These are phyloP conservation scores for Eragrostis tef DNA, from an alignment of 202 grass and related monocot species.

Conservation along the genomic window DNA sequence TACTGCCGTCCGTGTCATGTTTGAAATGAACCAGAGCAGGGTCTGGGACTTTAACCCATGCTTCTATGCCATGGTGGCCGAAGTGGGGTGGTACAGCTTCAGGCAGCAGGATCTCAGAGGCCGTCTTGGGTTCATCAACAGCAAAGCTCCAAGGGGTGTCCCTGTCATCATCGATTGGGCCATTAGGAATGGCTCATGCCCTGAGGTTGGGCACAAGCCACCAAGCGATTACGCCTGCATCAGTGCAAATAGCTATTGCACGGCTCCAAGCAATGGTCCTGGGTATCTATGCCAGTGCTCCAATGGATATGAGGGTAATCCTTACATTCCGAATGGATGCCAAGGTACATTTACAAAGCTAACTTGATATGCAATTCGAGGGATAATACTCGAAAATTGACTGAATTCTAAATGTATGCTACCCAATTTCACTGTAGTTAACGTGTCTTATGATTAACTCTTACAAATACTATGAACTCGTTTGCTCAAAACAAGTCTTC, in stretches of 20 bases:
- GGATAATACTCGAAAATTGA: not conserved
- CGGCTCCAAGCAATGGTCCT: constrained; percentile 28
- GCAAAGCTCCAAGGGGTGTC: too few relatives aligned
- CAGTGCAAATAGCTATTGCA: constrained; percentile 49
- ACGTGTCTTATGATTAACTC: not conserved
- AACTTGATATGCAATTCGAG: not conserved
- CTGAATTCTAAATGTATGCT: not conserved
- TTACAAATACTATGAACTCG: too few relatives aligned
- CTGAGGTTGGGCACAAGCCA: not conserved
- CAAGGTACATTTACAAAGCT: constrained; percentile 33
- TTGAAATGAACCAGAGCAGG: not conserved
- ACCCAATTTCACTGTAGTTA: not conserved
- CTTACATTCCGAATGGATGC: constrained; percentile 56
- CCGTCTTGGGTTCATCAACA: constrained; percentile 16
- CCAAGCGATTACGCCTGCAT: constrained; percentile 40
- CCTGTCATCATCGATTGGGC: too few relatives aligned
- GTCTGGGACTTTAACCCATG: constrained; percentile 40
- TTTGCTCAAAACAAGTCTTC: too few relatives aligned
- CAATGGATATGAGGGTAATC: constrained; percentile 63
- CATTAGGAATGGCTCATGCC: constrained; percentile 48
- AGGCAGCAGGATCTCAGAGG: constrained; percentile 34
- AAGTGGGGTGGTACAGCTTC: constrained; percentile 61
- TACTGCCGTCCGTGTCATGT: not conserved
- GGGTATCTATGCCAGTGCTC: constrained; percentile 60
- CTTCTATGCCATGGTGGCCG: constrained; percentile 57